These are phyloP conservation scores for Kluyveromyces dobzhanskii DNA, from an alignment of 805 yeast species.

Conservation along the genomic window DNA sequence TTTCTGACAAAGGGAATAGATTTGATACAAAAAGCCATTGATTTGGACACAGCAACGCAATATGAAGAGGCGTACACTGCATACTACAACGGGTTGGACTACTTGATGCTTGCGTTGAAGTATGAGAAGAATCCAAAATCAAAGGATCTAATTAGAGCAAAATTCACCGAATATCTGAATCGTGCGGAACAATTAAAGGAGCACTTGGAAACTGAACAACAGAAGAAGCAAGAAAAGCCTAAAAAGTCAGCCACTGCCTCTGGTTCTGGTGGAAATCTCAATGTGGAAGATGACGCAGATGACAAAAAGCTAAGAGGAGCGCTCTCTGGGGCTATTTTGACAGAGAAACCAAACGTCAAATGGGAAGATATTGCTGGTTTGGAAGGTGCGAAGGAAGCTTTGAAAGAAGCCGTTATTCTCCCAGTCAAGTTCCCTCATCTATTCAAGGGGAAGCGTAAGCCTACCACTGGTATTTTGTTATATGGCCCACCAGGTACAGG, in stretches of 20 bases:
- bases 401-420: conserved; percentile 93
- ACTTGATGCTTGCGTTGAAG: conserved; percentile 90
- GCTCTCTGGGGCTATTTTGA: conserved; percentile 79
- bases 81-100: conserved; percentile 89
- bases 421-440: conserved; percentile 95
- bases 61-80: conserved; percentile 92
- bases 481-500: conserved; percentile 98
- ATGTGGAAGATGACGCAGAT: conserved; percentile 68
- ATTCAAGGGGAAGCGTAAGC: conserved; percentile 90
- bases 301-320: conserved; percentile 87
- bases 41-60: conserved; percentile 80
- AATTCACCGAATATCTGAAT: conserved; percentile 83
- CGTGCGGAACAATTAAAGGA: conserved; percentile 92
- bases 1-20: conserved; percentile 93
- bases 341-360: conserved; percentile 84
- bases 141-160: conserved; percentile 79
- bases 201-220: conserved; percentile 66
- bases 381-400: conserved; percentile 90
- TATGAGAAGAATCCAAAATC: conserved; percentile 87
- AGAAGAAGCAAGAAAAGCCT: conserved; percentile 38
- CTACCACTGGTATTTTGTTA: conserved; percentile 80
- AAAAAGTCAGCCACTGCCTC: conserved; percentile 38
- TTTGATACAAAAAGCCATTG: conserved; percentile 88
- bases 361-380: conserved; percentile 97
- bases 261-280: conserved; percentile 52